phyloP scores from a whole-genome alignment of 2,329 filamentous ascomycete species.

The Aureobasidium sp. region DNA sequence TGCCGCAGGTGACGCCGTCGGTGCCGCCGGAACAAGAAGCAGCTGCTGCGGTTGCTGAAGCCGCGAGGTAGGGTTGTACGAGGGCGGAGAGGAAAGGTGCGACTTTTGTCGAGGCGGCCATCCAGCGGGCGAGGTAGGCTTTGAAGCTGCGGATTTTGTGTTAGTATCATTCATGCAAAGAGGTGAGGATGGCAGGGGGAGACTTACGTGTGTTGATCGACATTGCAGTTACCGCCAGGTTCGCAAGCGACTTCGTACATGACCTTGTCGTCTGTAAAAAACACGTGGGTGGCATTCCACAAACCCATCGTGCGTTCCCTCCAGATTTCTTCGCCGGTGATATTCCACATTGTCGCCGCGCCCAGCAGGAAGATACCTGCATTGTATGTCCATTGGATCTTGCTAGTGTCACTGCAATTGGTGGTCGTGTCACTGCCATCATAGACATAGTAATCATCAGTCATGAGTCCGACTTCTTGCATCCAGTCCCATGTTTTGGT shows the following conservation, averaged over 20 bases:
- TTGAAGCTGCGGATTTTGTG: not conserved
- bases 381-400: constrained; percentile 42
- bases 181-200: not conserved
- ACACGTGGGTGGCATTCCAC: constrained; percentile 36
- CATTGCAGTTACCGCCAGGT: constrained; percentile 46
- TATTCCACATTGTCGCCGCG: constrained; percentile 50
- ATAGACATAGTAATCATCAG: constrained; percentile 32
- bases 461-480: constrained; percentile 46
- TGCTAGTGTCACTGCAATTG: constrained; percentile 37
- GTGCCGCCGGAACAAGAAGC: constrained; percentile 35
- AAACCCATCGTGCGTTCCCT: constrained; percentile 46
- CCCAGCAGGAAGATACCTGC: constrained; percentile 47
- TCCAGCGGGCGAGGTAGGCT: constrained; percentile 59
- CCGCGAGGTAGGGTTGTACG: constrained; percentile 31
- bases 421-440: constrained; percentile 37
- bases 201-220: constrained; percentile 48
- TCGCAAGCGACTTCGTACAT: constrained; percentile 64
- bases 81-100: constrained; percentile 32
- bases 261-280: constrained; percentile 51
- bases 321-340: constrained; percentile 35
- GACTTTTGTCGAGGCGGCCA: constrained; percentile 36
- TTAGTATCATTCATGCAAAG: not conserved
- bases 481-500: constrained; percentile 30
- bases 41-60: constrained; percentile 37
- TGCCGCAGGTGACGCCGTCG: constrained; percentile 34